These are phyloP conservation scores for Colletotrichum tofieldiae DNA, from an alignment of 2,329 filamentous ascomycete genomes.

Conservation along the genomic window DNA sequence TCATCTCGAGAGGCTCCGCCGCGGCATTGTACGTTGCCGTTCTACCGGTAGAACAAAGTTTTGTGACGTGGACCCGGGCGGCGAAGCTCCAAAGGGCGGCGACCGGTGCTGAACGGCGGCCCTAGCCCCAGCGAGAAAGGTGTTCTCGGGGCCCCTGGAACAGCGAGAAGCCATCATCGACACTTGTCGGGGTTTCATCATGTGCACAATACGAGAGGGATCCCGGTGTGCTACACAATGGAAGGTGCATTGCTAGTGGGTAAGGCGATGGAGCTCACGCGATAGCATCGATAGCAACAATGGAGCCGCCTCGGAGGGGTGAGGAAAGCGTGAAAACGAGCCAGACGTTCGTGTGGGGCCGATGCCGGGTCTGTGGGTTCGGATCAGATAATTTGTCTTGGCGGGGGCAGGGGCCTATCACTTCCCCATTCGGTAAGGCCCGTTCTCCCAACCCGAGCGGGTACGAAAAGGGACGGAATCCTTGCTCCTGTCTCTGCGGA, in stretches of 20 bases:
- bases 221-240: background rate
- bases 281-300: slow-evolving; percentile 4
- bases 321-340: slow-evolving; percentile 14
- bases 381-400: slow-evolving; percentile 46
- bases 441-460: background rate
- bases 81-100: too few species aligned
- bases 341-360: slow-evolving; percentile 24
- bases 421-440: slow-evolving; percentile 25
- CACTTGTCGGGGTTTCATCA: slow-evolving; percentile 6
- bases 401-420: slow-evolving; percentile 13
- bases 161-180: slow-evolving; percentile 9
- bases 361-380: slow-evolving; percentile 34
- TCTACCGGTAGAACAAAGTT: slow-evolving; percentile 2
- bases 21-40: slow-evolving; percentile 4
- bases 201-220: slow-evolving; percentile 4
- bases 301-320: background rate
- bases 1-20: slow-evolving; percentile 19
- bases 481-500: slow-evolving; percentile 20
- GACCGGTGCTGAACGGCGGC: background rate
- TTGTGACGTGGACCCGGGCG: background rate
- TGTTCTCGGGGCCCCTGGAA: slow-evolving; percentile 6
- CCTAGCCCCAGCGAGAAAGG: background rate
- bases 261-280: slow-evolving; percentile 1
- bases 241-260: background rate
- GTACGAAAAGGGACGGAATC: slow-evolving; percentile 15